phyloP scores from a whole-genome alignment of 371 early-diverging fungal genomes.

The Mucor velutinosus region DNA sequence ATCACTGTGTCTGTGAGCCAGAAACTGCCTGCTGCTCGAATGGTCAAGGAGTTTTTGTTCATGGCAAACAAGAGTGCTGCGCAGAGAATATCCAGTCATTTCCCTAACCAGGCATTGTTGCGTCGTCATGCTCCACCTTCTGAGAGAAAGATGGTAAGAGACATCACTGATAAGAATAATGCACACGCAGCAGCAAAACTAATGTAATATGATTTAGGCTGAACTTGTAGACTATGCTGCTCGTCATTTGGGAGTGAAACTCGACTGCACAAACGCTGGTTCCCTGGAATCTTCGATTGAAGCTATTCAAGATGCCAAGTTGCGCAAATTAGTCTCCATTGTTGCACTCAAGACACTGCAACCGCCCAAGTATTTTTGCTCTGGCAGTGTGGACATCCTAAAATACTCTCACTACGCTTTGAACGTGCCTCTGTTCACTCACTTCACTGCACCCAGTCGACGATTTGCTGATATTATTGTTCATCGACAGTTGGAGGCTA shows the following conservation, averaged over 20 bases:
- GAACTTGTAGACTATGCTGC: constrained; percentile 45
- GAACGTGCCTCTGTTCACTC: constrained; percentile 80
- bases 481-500: constrained; percentile 70
- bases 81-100: constrained; percentile 74
- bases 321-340: constrained; percentile 58
- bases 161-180: too few relatives aligned
- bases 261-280: constrained; percentile 53
- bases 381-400: constrained; percentile 71
- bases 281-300: constrained; percentile 70
- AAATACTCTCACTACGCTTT: constrained; percentile 77
- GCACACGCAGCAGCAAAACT: not conserved
- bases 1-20: constrained; percentile 65
- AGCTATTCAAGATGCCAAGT: constrained; percentile 54
- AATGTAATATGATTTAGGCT: constrained; percentile 13
- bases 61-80: constrained; percentile 93
- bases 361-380: constrained; percentile 87
- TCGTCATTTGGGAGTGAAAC: constrained; percentile 51
- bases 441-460: constrained; percentile 92
- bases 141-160: constrained; percentile 57
- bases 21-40: constrained; percentile 84
- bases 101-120: constrained; percentile 86
- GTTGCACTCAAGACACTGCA: constrained; percentile 74
- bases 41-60: constrained; percentile 96
- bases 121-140: constrained; percentile 76
- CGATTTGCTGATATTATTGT: constrained; percentile 95